These are phyloP conservation scores for Sarocladiaceae sp. DNA, from an alignment of 2,329 filamentous ascomycete genomes.

Conservation along the genomic window DNA sequence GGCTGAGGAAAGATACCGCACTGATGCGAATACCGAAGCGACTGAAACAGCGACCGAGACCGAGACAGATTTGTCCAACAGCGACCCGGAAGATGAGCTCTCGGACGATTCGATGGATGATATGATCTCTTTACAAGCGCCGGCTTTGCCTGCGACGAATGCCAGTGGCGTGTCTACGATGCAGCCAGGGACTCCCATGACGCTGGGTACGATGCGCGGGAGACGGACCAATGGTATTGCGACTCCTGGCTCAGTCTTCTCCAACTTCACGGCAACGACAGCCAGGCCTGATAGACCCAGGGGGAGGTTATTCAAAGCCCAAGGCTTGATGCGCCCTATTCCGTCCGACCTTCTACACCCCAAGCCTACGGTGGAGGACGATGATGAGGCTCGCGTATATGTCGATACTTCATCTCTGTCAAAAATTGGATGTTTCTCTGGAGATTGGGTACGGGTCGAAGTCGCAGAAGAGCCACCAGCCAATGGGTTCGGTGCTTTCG, in stretches of 20 bases:
- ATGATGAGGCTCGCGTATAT: slow-evolving; percentile 85
- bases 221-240: slow-evolving; percentile 65
- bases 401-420: slow-evolving; percentile 83
- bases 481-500: slow-evolving; percentile 63
- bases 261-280: slow-evolving; percentile 80
- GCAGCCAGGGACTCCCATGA: slow-evolving; percentile 76
- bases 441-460: slow-evolving; percentile 91
- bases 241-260: slow-evolving; percentile 86
- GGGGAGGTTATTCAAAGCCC: slow-evolving; percentile 79
- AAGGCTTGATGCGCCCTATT: slow-evolving; percentile 69
- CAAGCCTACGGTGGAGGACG: slow-evolving; percentile 70
- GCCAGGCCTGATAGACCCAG: slow-evolving; percentile 67
- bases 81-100: slow-evolving; percentile 67
- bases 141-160: slow-evolving; percentile 70
- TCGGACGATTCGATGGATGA: slow-evolving; percentile 92
- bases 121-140: slow-evolving; percentile 84
- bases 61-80: slow-evolving; percentile 61
- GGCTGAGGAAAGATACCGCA: slow-evolving; percentile 69
- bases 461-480: slow-evolving; percentile 67
- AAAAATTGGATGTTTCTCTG: slow-evolving; percentile 93
- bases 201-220: slow-evolving; percentile 55
- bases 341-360: slow-evolving; percentile 79
- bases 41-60: slow-evolving; percentile 58
- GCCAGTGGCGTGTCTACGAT: slow-evolving; percentile 77
- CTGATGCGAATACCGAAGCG: slow-evolving; percentile 56